Conservation (phyloP, 306 rosid species). For the Dryas drummondii region DNA sequence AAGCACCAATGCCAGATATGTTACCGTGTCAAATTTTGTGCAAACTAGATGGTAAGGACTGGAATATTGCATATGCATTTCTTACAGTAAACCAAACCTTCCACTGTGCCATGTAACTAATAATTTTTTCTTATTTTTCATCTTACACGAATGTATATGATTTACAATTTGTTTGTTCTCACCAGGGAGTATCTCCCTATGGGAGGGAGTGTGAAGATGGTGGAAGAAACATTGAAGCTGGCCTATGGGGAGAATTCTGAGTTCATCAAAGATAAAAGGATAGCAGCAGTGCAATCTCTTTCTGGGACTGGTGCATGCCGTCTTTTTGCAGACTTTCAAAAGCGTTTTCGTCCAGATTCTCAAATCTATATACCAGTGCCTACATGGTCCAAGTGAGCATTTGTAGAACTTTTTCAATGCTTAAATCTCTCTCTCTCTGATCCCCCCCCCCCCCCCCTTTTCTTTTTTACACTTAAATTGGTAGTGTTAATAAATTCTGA, state of each 20-base stretch:
- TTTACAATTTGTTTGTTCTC: slow-evolving; percentile 18
- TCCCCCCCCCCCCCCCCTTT: no score
- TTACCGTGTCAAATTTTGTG: background rate
- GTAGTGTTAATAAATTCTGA: background rate
- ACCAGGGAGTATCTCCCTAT: slow-evolving; percentile 96
- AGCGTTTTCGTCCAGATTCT: slow-evolving; percentile 75
- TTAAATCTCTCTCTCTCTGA: background rate
- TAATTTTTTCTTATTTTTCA: background rate
- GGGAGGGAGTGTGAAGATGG: slow-evolving; percentile 82
- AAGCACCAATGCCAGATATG: background rate
- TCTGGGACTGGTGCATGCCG: slow-evolving; percentile 99
- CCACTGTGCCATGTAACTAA: background rate
- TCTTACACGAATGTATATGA: slow-evolving; percentile 13
- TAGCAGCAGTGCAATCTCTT: slow-evolving; percentile 92
- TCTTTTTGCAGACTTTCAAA: slow-evolving; percentile 90
- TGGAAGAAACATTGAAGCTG: slow-evolving; percentile 86
- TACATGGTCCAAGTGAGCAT: slow-evolving; percentile 86
- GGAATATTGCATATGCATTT: background rate
- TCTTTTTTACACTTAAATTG: background rate
- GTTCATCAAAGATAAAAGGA: slow-evolving; percentile 76
- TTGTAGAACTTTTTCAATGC: background rate
- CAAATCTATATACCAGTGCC: slow-evolving; percentile 87
- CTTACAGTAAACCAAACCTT: background rate
- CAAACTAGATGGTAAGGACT: background rate
- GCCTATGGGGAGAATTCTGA: slow-evolving; percentile 90